Base-by-base conservation (phyloP, 306 rosid genomes). In the Trifolium dubium region DNA sequence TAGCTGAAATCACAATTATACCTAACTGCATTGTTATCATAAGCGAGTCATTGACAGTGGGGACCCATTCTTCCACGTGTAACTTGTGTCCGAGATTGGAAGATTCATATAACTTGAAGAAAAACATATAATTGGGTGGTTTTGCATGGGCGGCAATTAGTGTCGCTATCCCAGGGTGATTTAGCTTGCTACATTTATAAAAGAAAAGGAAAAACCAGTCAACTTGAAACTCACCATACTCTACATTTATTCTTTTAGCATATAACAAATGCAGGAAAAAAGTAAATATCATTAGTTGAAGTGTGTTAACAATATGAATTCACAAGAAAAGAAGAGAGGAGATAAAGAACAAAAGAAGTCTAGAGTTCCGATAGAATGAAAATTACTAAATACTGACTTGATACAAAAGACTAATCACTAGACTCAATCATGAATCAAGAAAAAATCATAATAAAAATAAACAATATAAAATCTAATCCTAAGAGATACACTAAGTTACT, bases 61-160 rank as follows among this genome's bases (percentile, higher is more conserved):
- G 87, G 23, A 31, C 69, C 87, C 87, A 83, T 77, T 83, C 84
- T 30, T 83, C 84, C 28, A 72, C 64, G 31, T 91, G 98, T 77
- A 93, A 76, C 85, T 88, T 93, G 65, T 87, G 92, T 0, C 86
- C 83, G 12, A 91, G 96, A 77, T 88, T 93, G 4, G 76, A 87
- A 67, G 85, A 79, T 74, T 86, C 88, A 34, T 80, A 93, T 77
- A 85, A 88, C 46, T 88, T 86, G 63, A 91, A 93, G 96, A 93
- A 91, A 87, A 88, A 85, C 88, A 93, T 61, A 77, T 91, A 93
- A 79, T 84, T 85, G 59, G 97, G 98, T 53, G 96, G 96, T 82
- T 81, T 92, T 50, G 98, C 98, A 80, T 90, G 94, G 19, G 97
- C 98, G 0, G 98, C 98, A 44, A 93, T 78, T 71, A 90, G 63